A percentile compares a stretch with the other conserved stretches of the same genome.
Evolutionary conservation across 805 yeast genomes (phyloP).

Genomic region (Hagleromyces aurorensis): DNA sequence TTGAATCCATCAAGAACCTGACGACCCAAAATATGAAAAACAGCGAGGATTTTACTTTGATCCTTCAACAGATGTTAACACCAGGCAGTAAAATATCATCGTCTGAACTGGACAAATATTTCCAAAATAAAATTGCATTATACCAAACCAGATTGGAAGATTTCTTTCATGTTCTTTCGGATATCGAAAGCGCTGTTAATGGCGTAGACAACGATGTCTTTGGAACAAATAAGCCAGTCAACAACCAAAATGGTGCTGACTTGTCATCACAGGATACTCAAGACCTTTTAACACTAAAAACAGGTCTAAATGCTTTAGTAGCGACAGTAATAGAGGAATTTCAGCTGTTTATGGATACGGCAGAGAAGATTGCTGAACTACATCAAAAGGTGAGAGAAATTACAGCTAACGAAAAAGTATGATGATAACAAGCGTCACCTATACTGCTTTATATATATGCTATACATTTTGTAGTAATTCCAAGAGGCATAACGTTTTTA

Average conservation of each 20-base stretch:
- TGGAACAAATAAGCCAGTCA: constrained; percentile 15
- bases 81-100: constrained; percentile 54
- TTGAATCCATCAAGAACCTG: constrained; percentile 38
- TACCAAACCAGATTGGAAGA: constrained; percentile 41
- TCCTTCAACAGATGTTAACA: constrained; percentile 41
- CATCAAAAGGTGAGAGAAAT: constrained; percentile 44
- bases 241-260: constrained; percentile 5
- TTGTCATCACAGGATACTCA: constrained; percentile 12
- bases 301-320: constrained; percentile 42
- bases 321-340: constrained; percentile 62
- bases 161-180: constrained; percentile 38
- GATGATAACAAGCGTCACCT: no score
- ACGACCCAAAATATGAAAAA: constrained; percentile 36
- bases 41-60: constrained; percentile 45
- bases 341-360: constrained; percentile 61
- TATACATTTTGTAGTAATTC: no score
- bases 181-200: constrained; percentile 54
- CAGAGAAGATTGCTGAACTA: constrained; percentile 64
- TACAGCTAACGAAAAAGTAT: no score
- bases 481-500: no score
- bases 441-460: no score
- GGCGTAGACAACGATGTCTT: constrained; percentile 47
- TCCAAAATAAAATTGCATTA: constrained; percentile 35
- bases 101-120: constrained; percentile 48
- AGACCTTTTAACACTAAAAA: constrained; percentile 20